Conservation (phyloP, 1,284 basidiomycete genomes). For the Thelephora terrestris region DNA sequence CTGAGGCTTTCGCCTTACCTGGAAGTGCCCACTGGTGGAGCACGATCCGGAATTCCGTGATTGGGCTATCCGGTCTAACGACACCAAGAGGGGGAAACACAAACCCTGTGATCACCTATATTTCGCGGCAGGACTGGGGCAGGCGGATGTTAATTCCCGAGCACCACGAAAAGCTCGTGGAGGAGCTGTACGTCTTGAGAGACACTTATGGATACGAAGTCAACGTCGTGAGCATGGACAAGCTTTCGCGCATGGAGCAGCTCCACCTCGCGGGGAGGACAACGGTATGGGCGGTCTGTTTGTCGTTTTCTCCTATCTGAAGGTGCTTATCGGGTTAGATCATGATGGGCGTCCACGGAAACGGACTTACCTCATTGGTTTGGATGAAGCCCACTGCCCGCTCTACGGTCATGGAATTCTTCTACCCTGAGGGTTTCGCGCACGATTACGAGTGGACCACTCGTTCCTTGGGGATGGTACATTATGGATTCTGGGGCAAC, state of each 20-base stretch:
- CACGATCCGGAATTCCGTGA: conserved; percentile 61
- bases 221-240: conserved; percentile 77
- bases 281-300: conserved; percentile 41
- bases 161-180: conserved; percentile 57
- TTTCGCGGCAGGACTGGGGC: conserved; percentile 82
- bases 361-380: conserved; percentile 71
- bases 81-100: conserved; percentile 16
- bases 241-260: conserved; percentile 69
- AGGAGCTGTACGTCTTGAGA: conserved; percentile 51
- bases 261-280: conserved; percentile 68
- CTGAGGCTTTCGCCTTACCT: conserved; percentile 62
- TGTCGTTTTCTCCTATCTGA: background rate
- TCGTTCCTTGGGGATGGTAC: conserved; percentile 70
- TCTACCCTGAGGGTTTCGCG: conserved; percentile 78
- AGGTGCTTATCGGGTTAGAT: conserved; percentile 35
- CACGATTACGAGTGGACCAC: conserved; percentile 80
- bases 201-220: conserved; percentile 75
- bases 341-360: conserved; percentile 83
- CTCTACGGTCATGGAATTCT: conserved; percentile 82
- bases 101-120: conserved; percentile 72
- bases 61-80: conserved; percentile 57
- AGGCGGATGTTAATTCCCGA: conserved; percentile 57
- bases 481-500: conserved; percentile 78
- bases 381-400: conserved; percentile 77
- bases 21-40: conserved; percentile 77